Percentiles rank a stretch among this genome's conserved stretches.
phyloP scores from a whole-genome alignment of 1,284 basidiomycete species.

The Coriolopsis trogii region DNA sequence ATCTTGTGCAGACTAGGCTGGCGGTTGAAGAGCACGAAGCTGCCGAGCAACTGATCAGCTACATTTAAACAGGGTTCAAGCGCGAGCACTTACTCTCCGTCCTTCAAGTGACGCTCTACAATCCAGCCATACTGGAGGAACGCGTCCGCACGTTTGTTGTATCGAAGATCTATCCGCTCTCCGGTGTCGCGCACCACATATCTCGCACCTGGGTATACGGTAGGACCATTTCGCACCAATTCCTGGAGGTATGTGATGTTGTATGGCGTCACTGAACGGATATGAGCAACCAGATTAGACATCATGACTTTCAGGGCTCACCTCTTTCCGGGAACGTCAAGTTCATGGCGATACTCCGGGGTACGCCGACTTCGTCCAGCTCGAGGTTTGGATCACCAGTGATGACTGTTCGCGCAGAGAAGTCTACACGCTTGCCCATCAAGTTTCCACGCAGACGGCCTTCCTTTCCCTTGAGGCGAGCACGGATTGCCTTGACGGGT shows the following conservation, averaged over 20 bases:
- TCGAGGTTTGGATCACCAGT: conserved; percentile 98
- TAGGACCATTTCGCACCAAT: conserved; percentile 96
- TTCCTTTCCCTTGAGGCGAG: conserved; percentile 98
- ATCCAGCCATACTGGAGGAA: conserved; percentile 99
- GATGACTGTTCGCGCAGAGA: conserved; percentile 98
- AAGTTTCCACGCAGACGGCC: conserved; percentile 97
- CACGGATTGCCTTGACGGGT: conserved; percentile 98
- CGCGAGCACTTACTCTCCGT: conserved; percentile 83
- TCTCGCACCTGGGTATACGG: conserved; percentile 93
- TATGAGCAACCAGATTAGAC: conserved; percentile 6
- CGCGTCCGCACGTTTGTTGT: conserved; percentile 97
- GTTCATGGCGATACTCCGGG: conserved; percentile 97
- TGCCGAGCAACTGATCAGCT: conserved; percentile 33
- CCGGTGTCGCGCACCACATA: conserved; percentile 98
- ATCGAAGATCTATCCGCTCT: conserved; percentile 96
- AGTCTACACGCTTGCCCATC: conserved; percentile 99
- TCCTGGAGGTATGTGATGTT: conserved; percentile 96
- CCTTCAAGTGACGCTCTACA: conserved; percentile 96
- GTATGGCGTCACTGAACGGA: conserved; percentile 86
- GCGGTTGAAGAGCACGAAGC: conserved; percentile 96
- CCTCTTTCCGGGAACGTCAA: conserved; percentile 97
- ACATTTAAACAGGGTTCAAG: not conserved
- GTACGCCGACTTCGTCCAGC: conserved; percentile 97
- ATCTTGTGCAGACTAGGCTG: conserved; percentile 99
- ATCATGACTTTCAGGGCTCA: conserved; percentile 38